Base-by-base conservation (phyloP, 129 eudicot genomes). In the Flaveria sonorensis region DNA sequence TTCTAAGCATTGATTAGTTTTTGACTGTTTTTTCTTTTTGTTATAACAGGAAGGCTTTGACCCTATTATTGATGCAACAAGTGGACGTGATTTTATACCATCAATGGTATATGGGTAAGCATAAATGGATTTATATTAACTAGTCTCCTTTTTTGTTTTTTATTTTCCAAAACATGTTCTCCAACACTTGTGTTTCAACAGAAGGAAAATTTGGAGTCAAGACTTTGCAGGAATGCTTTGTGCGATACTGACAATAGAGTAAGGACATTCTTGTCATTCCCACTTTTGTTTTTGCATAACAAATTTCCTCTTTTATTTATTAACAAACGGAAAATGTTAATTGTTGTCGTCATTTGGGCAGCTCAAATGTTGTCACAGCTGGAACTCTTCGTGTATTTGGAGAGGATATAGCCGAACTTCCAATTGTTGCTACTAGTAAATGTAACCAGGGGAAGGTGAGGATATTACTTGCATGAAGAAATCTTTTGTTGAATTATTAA, bases 31-130 rank as follows among this genome's bases (percentile, higher is more conserved):
- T 30, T 20, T 9, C 12, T 62, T 63, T 66, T 76, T 11, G 45
- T 72, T 45, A 16, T 80, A 70, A 57, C 87, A 95, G 99, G 99
- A 91, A 68, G 74, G 87, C 52, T 95, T 95, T 82, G 87, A 88
- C 72, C 97, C 99, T 62, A 95, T 95, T 69, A 82, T 95, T 72
- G 99, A 95, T 81, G 76, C 82, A 47, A 87, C 76, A 55, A 83
- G 88, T 82, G 97, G 99, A 20, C 90, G 89, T 20, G 99, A 95
- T 79, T 89, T 91, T 64, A 92, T 95, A 71, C 96, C 97, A 1
- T 83, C 97, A 24, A 87, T 95, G 92, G 97, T 91, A 78, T 95
- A 95, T 81, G 97, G 97, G 99, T 95, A 88, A 81, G 84, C 68
- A 23, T 67, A 26, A 65, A 52, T 14, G 19, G 30, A 50, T 46